A percentile compares a stretch with the other conserved stretches of the same genome.
Conservation (phyloP, 306 rosid species). For the Casuarina cunninghamiana region DNA sequence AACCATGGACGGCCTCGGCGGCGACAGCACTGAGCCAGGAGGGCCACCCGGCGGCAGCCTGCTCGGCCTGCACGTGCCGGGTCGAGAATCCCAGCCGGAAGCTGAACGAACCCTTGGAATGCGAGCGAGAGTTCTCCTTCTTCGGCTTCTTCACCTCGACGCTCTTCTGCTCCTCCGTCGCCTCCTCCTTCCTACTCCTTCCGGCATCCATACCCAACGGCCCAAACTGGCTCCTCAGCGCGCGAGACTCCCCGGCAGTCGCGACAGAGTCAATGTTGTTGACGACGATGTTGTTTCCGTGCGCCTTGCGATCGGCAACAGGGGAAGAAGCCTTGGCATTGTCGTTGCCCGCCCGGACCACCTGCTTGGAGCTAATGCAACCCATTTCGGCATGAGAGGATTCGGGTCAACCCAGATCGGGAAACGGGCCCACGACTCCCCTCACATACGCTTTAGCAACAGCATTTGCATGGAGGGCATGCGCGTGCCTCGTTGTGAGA, state of each 20-base stretch:
- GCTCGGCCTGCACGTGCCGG: conserved; percentile 70
- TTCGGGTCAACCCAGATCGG: conserved; percentile 35
- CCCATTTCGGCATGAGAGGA: conserved; percentile 56
- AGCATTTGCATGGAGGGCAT: conserved; percentile 18
- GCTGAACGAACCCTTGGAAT: conserved; percentile 44
- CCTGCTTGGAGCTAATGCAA: conserved; percentile 80
- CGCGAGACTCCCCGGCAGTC: not conserved
- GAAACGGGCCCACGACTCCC: conserved; percentile 33
- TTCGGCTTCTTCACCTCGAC: conserved; percentile 41
- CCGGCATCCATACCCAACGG: conserved; percentile 7
- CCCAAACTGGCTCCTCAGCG: conserved; percentile 28
- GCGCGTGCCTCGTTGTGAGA: not conserved
- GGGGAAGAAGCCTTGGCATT: conserved; percentile 19
- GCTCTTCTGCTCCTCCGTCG: conserved; percentile 39
- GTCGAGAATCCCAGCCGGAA: conserved; percentile 50
- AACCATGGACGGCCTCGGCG: conserved; percentile 85
- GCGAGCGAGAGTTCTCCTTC: conserved; percentile 41
- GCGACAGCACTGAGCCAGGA: conserved; percentile 82
- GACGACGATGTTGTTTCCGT: not conserved
- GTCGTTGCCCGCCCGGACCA: not conserved
- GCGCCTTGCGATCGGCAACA: conserved; percentile 11
- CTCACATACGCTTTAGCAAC: conserved; percentile 7
- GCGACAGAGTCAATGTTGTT: conserved; percentile 32
- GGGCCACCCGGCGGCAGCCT: conserved; percentile 98
- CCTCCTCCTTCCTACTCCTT: conserved; percentile 22